Evolutionary conservation across 108 stramenopile species (phyloP).

Genomic region (Hondaea fermentalgiana): DNA sequence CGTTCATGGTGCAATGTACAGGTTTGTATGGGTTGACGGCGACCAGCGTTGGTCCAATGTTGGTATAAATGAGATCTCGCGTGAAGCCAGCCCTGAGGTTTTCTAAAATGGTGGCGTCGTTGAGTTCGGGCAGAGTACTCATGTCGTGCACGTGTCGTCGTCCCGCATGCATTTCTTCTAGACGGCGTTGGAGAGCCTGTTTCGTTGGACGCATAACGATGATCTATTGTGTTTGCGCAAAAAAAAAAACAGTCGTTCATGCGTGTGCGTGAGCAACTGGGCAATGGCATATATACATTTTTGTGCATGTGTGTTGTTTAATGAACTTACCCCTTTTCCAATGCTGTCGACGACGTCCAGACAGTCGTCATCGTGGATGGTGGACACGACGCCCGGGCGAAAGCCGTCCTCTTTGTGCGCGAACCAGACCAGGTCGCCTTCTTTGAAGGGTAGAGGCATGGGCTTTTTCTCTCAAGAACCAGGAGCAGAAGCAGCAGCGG

Average conservation of each 20-base stretch:
- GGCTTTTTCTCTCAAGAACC: too few species aligned
- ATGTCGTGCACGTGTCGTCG: slow-evolving; percentile 18
- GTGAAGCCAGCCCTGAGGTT: slow-evolving; percentile 39
- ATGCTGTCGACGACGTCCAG: neutral
- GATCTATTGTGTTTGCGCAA: neutral
- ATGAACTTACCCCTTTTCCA: neutral
- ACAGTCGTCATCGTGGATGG: neutral
- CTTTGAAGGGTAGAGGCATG: too few species aligned
- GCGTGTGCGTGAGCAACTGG: too few species aligned
- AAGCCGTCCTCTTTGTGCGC: neutral
- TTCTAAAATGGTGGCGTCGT: slow-evolving; percentile 48
- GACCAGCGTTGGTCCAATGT: slow-evolving; percentile 33
- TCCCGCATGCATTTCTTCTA: neutral
- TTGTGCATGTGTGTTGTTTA: too few species aligned
- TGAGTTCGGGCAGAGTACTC: slow-evolving; percentile 51
- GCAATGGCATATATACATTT: too few species aligned
- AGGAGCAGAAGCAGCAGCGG: too few species aligned
- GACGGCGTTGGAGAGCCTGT: neutral
- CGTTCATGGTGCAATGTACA: slow-evolving; percentile 41
- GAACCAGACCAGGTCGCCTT: slow-evolving; percentile 2
- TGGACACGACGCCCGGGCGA: neutral
- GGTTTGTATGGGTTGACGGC: slow-evolving; percentile 47
- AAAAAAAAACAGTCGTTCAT: neutral
- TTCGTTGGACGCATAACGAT: neutral
- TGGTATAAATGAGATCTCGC: slow-evolving; percentile 38